Base-by-base conservation (phyloP, 1,284 basidiomycete species). In the Coniferiporia sulphurascens region DNA sequence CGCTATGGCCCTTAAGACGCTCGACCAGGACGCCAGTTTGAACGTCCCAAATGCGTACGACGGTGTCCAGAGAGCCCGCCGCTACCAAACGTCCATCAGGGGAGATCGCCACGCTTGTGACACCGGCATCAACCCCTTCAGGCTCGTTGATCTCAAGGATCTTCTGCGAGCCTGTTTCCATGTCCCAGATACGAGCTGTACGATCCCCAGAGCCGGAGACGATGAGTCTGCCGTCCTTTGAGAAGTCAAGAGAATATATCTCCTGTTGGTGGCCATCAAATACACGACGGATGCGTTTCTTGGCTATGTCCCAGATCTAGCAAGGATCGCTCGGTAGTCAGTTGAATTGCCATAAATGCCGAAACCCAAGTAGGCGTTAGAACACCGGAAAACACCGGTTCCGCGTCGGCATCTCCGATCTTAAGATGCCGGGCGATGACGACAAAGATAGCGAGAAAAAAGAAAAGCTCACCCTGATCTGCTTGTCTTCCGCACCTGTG, bases 191-290 rank as follows among this genome's bases (percentile, higher is more conserved):
- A 51, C 89, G 80, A n/a, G 90, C 89, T 9, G 91, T 93, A 72
- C 89, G 89, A 74, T 96, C 94, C 4, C 91, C 91, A 0, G 90
- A 93, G 15, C 92, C 93, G 10, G 89, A 92, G n/a, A 93, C 88
- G 62, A 96, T 85, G 65, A 89, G 83, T 13, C 84, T 78, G 6
- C 93, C 92, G 67, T 95, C 90, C 21, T 80, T 74, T 8, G 89
- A 89, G 71, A 93, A 95, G 70, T 93, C 91, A 60, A 96, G 83
- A 4, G 91, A 91, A 73, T 95, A 96, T 65, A 96, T 93, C 72
- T 94, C 93, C 68, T 92, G 89, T 69, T 87, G 84, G 73, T 96
- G 94, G 1, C 93, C 94, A 53, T 87, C 83, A 64, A 94, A 89
- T 19, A 90, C 78, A 61, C 82, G 84, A 60, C 83, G 78, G 65